These are phyloP conservation scores for Phytophthora syringae DNA, from an alignment of 352 stramenopile genomes.

Conservation along the genomic window DNA sequence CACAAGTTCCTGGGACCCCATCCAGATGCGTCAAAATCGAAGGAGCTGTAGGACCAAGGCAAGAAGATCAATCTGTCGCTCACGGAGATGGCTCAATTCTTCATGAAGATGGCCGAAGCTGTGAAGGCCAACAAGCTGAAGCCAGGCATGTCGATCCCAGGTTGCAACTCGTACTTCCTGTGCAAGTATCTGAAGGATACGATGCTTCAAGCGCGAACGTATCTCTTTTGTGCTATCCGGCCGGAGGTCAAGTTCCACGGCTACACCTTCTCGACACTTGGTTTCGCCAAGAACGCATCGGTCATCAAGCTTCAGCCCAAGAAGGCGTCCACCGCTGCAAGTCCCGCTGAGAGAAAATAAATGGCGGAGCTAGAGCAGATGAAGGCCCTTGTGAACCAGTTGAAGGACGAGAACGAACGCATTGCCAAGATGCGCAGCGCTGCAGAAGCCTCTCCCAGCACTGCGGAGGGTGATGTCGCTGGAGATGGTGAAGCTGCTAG, in stretches of 20 bases:
- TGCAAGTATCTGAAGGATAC: conserved; percentile 97
- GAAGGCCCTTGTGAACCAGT: conserved; percentile 87
- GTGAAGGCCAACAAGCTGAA: too few relatives aligned
- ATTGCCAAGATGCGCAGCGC: conserved; percentile 66
- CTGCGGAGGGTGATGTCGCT: conserved; percentile 1
- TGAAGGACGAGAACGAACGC: conserved; percentile 84
- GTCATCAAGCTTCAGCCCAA: too few relatives aligned
- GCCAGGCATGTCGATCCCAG: too few relatives aligned
- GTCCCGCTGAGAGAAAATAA: conserved; percentile 92
- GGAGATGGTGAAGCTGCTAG: conserved; percentile 24
- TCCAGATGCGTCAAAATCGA: conserved; percentile 91
- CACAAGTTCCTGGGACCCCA: conserved; percentile 93
- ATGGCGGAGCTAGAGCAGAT: conserved; percentile 95
- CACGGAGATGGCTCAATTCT: conserved; percentile 96
- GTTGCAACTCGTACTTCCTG: too few relatives aligned
- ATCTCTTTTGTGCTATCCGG: conserved; percentile 94
- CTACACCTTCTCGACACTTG: too few relatives aligned
- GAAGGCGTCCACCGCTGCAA: too few relatives aligned
- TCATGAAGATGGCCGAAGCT: conserved; percentile 97
- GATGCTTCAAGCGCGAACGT: conserved; percentile 93
- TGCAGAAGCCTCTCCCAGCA: conserved; percentile 17
- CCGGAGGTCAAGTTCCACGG: conserved; percentile 94
- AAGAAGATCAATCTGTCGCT: conserved; percentile 97
- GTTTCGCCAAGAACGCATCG: too few relatives aligned
- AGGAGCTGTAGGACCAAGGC: conserved; percentile 94